A percentile compares a stretch with the other conserved stretches of the same genome.
Conservation (phyloP, 2,329 filamentous ascomycete genomes). For the Aspergillus caelatus region DNA sequence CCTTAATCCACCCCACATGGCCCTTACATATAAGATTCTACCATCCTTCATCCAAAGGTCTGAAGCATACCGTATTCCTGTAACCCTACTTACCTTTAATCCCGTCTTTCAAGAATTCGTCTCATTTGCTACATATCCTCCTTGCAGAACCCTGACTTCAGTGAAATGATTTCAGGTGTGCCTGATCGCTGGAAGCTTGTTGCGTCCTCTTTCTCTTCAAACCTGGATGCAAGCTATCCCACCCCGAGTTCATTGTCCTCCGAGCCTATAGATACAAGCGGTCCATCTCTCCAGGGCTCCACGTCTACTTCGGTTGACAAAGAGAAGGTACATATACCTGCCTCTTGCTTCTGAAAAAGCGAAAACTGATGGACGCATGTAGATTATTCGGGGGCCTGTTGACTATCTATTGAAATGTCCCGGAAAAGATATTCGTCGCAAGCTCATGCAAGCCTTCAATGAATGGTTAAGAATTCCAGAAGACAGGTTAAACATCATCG, state of each 20-base stretch:
- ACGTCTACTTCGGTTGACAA: background rate
- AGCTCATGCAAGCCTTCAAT: conserved; percentile 49
- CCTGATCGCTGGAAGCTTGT: background rate
- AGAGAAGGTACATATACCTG: background rate
- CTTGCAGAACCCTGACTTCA: background rate
- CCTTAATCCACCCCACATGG: too few species aligned
- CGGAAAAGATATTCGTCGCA: conserved; percentile 47
- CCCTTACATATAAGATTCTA: too few species aligned
- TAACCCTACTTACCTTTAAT: too few species aligned
- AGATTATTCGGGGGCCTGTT: background rate
- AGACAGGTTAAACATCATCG: conserved; percentile 43
- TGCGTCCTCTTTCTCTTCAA: background rate
- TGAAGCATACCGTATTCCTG: too few species aligned
- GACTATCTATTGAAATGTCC: conserved; percentile 22
- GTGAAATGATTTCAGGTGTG: background rate
- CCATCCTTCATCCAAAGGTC: too few species aligned
- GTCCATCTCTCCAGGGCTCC: background rate
- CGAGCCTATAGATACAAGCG: background rate
- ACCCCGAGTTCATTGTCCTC: background rate
- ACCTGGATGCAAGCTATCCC: background rate
- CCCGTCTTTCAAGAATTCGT: too few species aligned
- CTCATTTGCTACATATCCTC: background rate
- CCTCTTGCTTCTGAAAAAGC: rapidly evolving
- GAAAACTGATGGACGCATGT: background rate
- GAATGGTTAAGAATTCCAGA: conserved; percentile 46